Evolutionary conservation across 768 basidiomycete species (phyloP).

Genomic region (Kwoniella sp.): DNA sequence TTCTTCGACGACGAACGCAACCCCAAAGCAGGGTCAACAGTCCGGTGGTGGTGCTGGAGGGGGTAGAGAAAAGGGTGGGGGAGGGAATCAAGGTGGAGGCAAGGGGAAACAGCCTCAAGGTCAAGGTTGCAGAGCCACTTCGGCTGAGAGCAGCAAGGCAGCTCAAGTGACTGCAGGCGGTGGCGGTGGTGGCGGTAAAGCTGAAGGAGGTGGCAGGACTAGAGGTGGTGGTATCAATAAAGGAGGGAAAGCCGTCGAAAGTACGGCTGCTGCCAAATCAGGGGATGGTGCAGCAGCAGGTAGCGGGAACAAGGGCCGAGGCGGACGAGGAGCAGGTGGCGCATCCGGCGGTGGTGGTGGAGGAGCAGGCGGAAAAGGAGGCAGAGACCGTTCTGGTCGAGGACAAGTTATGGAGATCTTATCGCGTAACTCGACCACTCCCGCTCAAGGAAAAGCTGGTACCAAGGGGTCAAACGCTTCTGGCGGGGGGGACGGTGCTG

Average conservation of each 20-base stretch:
- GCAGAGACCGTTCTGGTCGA: constrained; percentile 27
- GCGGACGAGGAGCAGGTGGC: constrained; percentile 12
- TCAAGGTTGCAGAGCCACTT: not conserved
- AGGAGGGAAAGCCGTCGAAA: not conserved
- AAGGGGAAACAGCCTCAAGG: not conserved
- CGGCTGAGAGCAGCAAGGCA: not conserved
- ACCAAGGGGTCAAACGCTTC: not conserved
- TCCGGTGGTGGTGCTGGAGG: not conserved
- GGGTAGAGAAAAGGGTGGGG: not conserved
- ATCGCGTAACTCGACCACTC: constrained; percentile 15
- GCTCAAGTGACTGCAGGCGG: not conserved
- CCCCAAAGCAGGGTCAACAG: not conserved
- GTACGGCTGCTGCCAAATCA: not conserved
- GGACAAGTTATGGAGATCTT: constrained; percentile 28
- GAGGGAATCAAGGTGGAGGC: not conserved
- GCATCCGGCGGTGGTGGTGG: constrained; percentile 14
- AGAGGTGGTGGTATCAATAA: not conserved
- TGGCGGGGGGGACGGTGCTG: constrained; percentile 21
- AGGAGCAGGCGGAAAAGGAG: constrained; percentile 23
- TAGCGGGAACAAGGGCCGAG: not conserved
- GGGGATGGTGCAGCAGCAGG: not conserved
- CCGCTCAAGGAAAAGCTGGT: not conserved
- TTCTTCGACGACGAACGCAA: not conserved
- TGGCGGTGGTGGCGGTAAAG: not conserved
- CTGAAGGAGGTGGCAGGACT: not conserved